Conservation (phyloP, 2,329 filamentous ascomycete genomes). For the Fusarium sp. region DNA sequence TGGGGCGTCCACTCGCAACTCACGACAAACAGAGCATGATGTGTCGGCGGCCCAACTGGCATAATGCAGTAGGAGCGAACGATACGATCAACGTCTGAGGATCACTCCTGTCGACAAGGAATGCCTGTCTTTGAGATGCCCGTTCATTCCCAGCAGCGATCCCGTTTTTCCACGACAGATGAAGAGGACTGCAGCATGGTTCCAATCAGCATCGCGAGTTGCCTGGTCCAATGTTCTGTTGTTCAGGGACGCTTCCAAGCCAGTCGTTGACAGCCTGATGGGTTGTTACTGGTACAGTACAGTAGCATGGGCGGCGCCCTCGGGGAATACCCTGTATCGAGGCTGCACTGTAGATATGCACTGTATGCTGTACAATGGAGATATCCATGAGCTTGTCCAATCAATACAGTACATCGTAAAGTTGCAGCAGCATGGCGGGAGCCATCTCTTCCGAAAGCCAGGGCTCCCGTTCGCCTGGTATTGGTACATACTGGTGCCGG, state of each 20-base stretch:
- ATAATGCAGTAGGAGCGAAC: slow-evolving; percentile 26
- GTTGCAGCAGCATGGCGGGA: slow-evolving; percentile 17
- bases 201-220: slow-evolving; percentile 35
- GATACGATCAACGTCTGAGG: slow-evolving; percentile 42
- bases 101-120: slow-evolving; percentile 40
- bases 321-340: slow-evolving; percentile 24
- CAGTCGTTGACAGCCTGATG: slow-evolving; percentile 20
- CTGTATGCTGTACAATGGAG: slow-evolving; percentile 23
- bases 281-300: slow-evolving; percentile 2
- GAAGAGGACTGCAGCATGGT: slow-evolving; percentile 42
- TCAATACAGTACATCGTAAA: slow-evolving; percentile 13
- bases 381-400: slow-evolving; percentile 19
- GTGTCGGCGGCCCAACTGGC: slow-evolving; percentile 35
- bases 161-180: slow-evolving; percentile 38
- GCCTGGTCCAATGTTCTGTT: slow-evolving; percentile 1
- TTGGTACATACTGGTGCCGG: slow-evolving; percentile 20
- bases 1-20: slow-evolving; percentile 44
- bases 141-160: slow-evolving; percentile 21
- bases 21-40: slow-evolving; percentile 34
- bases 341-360: slow-evolving; percentile 31
- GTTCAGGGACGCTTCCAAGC: slow-evolving; percentile 34
- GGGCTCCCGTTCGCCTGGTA: slow-evolving; percentile 37
- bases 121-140: slow-evolving; percentile 36
- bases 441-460: slow-evolving; percentile 21
- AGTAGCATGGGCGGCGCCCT: slow-evolving; percentile 21